Evolutionary conservation across 78 protist genomes (phyloP), one percentile per base, ranked within the genome.

Genomic region (Blattamonas nauphoetae): DNA sequence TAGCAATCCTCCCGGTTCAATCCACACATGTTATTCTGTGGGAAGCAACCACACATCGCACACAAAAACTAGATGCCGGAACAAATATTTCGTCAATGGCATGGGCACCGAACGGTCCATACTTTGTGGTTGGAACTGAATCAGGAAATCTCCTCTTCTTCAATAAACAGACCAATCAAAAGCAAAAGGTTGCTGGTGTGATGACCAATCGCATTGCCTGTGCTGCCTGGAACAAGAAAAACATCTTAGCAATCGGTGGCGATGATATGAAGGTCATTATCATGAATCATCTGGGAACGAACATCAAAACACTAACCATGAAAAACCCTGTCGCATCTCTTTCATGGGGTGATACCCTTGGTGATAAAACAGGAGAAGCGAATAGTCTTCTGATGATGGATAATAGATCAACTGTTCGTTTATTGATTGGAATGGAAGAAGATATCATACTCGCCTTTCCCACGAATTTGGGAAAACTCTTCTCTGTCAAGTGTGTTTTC

Each of bases 211-310:
- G 36, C 41, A 93, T 94, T 87, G 44, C 63, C 41, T 81, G 44
- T 81, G 95, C 91, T 38, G 90, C 91, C 3, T 94, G 96, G 96
- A 87, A 36, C 86, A 0, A 2, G 2, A 43, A 42, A 29, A 55
- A 55, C 35, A 2, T 38, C 43, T 91, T 94, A 6, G 93, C 89
- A 0, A 78, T 94, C 44, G 92, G 42, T 0, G 42, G 91, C 4
- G 94, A 92, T 41, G 92, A 92, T 78, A 35, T 33, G 11, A 0
- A 6, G 85, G 1, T 86, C 34, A 3, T 2, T 6, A 35, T 41
- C 11, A 33, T 5, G 36, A 36, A 81, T 4, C 35, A 2, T 86
- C 42, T 32, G 32, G 83, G 83, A 11, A 79, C 33, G 32, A 79
- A 5, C 41, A 5, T 79, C 32, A 6, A 79, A 6, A 79, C 83